phyloP scores from a whole-genome alignment of 169 alveolate genomes.

The Eimeria maxima region DNA sequence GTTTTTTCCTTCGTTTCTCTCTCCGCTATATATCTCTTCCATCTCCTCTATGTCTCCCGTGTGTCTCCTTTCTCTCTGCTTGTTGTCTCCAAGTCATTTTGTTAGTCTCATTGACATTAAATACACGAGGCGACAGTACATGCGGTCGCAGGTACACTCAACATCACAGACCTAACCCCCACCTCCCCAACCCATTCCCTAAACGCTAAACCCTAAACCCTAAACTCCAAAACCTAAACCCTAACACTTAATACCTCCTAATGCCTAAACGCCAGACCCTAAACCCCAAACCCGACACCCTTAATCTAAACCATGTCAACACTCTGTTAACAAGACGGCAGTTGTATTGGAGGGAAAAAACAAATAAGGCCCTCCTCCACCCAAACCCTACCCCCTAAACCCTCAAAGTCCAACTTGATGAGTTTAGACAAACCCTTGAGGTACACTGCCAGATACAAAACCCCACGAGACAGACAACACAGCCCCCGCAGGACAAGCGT shows the following conservation, averaged over 20 bases:
- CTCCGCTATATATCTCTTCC: too few species aligned
- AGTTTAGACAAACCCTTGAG: neutral
- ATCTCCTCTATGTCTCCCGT: too few species aligned
- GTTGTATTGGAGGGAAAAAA: too few species aligned
- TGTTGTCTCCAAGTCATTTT: too few species aligned
- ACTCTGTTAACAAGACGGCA: neutral
- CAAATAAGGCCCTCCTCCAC: neutral
- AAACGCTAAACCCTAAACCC: constrained; percentile 43
- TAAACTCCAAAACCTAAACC: neutral
- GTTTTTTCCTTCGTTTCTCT: too few species aligned
- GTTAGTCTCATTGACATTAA: too few species aligned
- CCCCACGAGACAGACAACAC: neutral
- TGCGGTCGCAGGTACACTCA: too few species aligned
- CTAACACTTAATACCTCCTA: neutral
- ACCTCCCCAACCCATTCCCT: neutral
- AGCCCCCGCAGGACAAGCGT: neutral
- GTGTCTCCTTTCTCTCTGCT: too few species aligned
- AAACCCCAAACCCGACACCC: neutral
- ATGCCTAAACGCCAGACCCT: neutral
- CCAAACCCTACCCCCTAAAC: neutral
- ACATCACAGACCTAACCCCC: too few species aligned
- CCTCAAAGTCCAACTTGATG: neutral
- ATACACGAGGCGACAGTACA: too few species aligned
- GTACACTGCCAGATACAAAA: neutral
- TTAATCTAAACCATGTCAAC: neutral